A percentile compares a stretch with the other conserved stretches of the same genome.
Conservation (phyloP, 495 filamentous ascomycete genomes). For the Pseudoneurospora amorphoporcata region DNA sequence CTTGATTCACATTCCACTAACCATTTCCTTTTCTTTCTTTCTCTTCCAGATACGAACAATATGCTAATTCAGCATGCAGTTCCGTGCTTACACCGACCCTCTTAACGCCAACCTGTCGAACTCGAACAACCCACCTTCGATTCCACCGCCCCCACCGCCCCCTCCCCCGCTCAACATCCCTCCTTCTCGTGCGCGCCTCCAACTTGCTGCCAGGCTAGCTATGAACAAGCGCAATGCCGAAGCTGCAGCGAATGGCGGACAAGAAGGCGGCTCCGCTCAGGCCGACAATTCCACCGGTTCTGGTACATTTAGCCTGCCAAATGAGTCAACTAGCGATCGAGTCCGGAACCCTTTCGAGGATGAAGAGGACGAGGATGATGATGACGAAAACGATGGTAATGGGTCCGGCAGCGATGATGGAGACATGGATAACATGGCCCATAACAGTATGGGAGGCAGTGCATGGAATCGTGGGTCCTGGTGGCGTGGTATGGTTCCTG, state of each 20-base stretch:
- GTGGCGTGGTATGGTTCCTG: conserved; percentile 34
- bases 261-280: conserved; percentile 10
- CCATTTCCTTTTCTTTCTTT: neutral
- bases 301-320: conserved; percentile 13
- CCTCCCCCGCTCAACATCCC: conserved; percentile 66
- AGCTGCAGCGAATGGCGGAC: conserved; percentile 22
- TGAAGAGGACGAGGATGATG: conserved; percentile 37
- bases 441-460: conserved; percentile 7
- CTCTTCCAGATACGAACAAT: neutral
- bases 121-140: conserved; percentile 38
- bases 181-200: conserved; percentile 76
- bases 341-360: conserved; percentile 40
- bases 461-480: conserved; percentile 31
- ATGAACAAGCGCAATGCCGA: conserved; percentile 59
- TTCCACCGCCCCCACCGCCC: conserved; percentile 42
- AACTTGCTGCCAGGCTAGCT: conserved; percentile 73
- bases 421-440: conserved; percentile 21
- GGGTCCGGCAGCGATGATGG: conserved; percentile 22
- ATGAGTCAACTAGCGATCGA: conserved; percentile 11
- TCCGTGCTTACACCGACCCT: conserved; percentile 41
- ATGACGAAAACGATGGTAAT: conserved; percentile 30
- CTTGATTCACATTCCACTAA: conserved; percentile 1
- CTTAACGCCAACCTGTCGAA: conserved; percentile 27
- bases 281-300: conserved; percentile 18
- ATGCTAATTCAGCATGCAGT: conserved; percentile 25